phyloP scores from a whole-genome alignment of 495 filamentous ascomycete species.

The Neurospora cerealis region DNA sequence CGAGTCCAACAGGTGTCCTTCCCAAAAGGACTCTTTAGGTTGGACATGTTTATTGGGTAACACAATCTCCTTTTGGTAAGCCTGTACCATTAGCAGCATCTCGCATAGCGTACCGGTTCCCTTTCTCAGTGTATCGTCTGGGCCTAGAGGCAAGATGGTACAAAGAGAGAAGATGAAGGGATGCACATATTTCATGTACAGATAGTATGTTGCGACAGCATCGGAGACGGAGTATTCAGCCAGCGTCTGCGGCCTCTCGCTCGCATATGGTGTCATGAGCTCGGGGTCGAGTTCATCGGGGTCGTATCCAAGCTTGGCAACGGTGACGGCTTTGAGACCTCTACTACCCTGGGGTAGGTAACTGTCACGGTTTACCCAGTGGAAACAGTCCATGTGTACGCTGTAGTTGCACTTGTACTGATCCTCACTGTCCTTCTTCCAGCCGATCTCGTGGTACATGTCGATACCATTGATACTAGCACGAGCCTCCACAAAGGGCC shows the following conservation, averaged over 20 bases:
- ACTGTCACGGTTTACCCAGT: conserved; percentile 97
- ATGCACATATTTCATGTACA: conserved; percentile 99
- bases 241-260: conserved; percentile 82
- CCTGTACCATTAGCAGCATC: conserved; percentile 98
- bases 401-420: conserved; percentile 92
- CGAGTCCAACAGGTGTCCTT: conserved; percentile 89
- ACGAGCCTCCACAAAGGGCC: conserved; percentile 93
- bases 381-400: conserved; percentile 97
- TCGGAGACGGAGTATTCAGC: conserved; percentile 99
- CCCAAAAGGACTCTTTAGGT: conserved; percentile 87
- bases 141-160: conserved; percentile 87
- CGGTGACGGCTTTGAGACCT: conserved; percentile 95
- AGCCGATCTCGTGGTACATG: conserved; percentile 98
- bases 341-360: conserved; percentile 96
- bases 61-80: conserved; percentile 83
- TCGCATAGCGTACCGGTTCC: conserved; percentile 97
- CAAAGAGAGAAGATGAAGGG: conserved; percentile 98
- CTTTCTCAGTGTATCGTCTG: conserved; percentile 87
- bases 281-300: conserved; percentile 97
- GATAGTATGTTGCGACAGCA: conserved; percentile 96
- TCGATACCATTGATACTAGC: conserved; percentile 93
- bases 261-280: conserved; percentile 92
- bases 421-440: conserved; percentile 88
- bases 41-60: conserved; percentile 94
- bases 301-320: conserved; percentile 95